A percentile compares a stretch with the other conserved stretches of the same genome.
These are phyloP conservation scores for Actinomortierella ambigua DNA, from an alignment of 371 early-diverging fungal species.

Conservation along the genomic window DNA sequence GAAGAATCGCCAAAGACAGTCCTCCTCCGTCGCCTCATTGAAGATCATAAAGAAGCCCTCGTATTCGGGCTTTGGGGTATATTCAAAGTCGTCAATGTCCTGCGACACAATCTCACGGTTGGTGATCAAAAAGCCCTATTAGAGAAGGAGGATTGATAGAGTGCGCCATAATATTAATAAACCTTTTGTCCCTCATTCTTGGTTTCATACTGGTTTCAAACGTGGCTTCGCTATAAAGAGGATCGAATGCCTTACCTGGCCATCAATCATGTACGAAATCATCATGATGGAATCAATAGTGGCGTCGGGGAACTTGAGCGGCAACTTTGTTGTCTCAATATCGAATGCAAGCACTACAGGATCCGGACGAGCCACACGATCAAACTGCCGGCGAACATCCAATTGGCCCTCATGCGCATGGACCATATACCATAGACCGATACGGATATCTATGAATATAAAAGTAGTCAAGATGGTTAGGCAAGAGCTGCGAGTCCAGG, in stretches of 20 bases:
- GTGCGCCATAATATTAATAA: too few relatives aligned
- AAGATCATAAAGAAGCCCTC: slow-evolving; percentile 96
- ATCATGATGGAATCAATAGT: slow-evolving; percentile 97
- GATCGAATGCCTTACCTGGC: slow-evolving; percentile 61
- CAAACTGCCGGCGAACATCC: slow-evolving; percentile 68
- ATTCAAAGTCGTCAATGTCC: slow-evolving; percentile 99
- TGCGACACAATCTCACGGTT: slow-evolving; percentile 97
- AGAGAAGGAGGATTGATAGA: background rate
- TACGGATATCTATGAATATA: slow-evolving; percentile 76
- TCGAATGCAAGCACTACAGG: slow-evolving; percentile 98
- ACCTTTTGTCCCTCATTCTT: too few relatives aligned
- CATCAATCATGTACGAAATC: slow-evolving; percentile 99
- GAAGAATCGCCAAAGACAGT: slow-evolving; percentile 88
- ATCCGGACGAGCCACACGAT: slow-evolving; percentile 95
- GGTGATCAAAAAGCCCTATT: slow-evolving; percentile 94
- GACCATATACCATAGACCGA: slow-evolving; percentile 96
- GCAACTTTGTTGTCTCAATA: slow-evolving; percentile 99
- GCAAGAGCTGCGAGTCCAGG: background rate
- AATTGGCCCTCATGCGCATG: slow-evolving; percentile 63
- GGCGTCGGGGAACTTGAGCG: slow-evolving; percentile 98
- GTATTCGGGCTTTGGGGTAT: slow-evolving; percentile 97
- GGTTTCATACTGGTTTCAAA: too few relatives aligned
- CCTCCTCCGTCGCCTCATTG: slow-evolving; percentile 90
- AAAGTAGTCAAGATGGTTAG: background rate
- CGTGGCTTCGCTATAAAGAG: too few relatives aligned